phyloP scores from a whole-genome alignment of 208 protist species.

The Strigomonas galati region DNA sequence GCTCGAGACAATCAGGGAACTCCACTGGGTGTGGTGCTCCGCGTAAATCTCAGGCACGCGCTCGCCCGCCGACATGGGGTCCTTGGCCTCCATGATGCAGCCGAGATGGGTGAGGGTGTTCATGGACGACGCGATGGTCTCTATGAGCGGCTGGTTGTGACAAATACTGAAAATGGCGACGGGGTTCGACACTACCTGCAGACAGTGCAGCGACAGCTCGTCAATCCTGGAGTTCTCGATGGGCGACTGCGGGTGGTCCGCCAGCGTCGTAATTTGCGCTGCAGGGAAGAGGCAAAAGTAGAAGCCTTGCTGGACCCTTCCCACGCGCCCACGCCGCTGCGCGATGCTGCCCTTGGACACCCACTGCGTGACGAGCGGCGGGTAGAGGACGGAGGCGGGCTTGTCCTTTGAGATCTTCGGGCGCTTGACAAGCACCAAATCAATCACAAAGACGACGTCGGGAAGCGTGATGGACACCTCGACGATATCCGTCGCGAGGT shows the following conservation, averaged over 20 bases:
- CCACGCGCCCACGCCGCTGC: constrained; percentile 81
- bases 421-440: constrained; percentile 87
- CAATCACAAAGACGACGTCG: constrained; percentile 95
- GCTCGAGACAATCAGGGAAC: constrained; percentile 19
- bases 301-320: constrained; percentile 81
- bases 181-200: constrained; percentile 65
- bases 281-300: constrained; percentile 70
- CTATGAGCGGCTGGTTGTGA: constrained; percentile 54
- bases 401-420: constrained; percentile 62
- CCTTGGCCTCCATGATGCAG: constrained; percentile 53
- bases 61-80: constrained; percentile 29
- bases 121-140: constrained; percentile 58
- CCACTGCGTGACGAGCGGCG: constrained; percentile 79
- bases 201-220: constrained; percentile 75
- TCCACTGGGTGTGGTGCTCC: constrained; percentile 22
- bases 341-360: constrained; percentile 56
- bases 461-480: constrained; percentile 97
- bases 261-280: constrained; percentile 39
- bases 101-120: constrained; percentile 68
- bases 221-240: constrained; percentile 57
- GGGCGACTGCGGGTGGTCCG: constrained; percentile 30
- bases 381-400: constrained; percentile 69
- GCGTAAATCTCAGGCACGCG: constrained; percentile 31
- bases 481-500: constrained; percentile 95
- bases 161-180: constrained; percentile 75